Percentiles rank a stretch among this genome's conserved stretches.
Conservation (phyloP, 306 rosid genomes). For the Lathyrus aphaca region DNA sequence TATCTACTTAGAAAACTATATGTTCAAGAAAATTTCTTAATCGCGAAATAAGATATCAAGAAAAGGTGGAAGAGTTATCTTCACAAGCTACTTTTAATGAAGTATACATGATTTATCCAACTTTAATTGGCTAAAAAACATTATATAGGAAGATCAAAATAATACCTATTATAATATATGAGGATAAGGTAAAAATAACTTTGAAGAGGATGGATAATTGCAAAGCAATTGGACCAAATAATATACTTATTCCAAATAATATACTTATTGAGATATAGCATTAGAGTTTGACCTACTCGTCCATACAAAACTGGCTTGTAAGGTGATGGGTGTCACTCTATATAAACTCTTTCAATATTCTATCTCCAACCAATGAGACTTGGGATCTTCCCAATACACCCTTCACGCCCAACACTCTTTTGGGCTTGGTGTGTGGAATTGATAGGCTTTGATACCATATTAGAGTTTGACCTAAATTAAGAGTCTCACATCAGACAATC, state of each 20-base stretch:
- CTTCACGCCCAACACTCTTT: no score
- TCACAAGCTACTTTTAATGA: not conserved
- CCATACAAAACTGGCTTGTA: no score
- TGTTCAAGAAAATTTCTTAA: slow-evolving; percentile 7
- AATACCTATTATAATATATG: not conserved
- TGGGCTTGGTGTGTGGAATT: no score
- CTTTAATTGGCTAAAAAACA: not conserved
- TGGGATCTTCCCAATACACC: no score
- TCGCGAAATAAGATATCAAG: not conserved
- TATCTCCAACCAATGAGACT: no score
- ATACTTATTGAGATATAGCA: not conserved
- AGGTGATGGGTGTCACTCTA: no score
- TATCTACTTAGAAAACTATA: slow-evolving; percentile 20
- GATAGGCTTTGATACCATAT: no score
- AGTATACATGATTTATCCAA: not conserved
- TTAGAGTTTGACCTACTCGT: no score
- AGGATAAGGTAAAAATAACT: not conserved
- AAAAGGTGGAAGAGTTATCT: not conserved
- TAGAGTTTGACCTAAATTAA: no score
- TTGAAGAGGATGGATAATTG: not conserved
- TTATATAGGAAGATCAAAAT: slow-evolving; percentile 8
- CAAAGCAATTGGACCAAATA: slow-evolving; percentile 13
- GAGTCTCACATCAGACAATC: no score
- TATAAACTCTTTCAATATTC: no score
- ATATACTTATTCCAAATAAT: no score